Percentiles rank a stretch among this genome's conserved stretches.
These are phyloP conservation scores for Elaeis oleifera DNA, from an alignment of 202 grass and related monocot genomes.

Conservation along the genomic window DNA sequence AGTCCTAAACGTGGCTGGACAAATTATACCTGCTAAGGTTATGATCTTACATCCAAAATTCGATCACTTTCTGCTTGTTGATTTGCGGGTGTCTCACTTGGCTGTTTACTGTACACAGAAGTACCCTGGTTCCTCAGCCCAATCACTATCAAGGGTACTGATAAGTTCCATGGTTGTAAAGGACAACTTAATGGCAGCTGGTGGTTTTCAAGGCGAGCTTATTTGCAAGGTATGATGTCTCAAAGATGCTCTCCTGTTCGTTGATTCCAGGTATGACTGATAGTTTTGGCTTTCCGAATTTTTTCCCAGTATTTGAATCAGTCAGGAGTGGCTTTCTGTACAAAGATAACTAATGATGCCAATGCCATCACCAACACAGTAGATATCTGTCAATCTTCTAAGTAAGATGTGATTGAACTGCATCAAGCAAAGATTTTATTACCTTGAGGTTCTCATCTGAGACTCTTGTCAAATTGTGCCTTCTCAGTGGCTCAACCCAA, in stretches of 20 bases:
- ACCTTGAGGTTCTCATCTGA: too few relatives aligned
- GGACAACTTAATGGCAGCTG: conserved; percentile 49
- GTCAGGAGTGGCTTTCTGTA: conserved; percentile 51
- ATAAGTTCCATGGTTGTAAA: conserved; percentile 54
- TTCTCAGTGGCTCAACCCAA: conserved; percentile 40
- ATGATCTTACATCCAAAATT: background rate
- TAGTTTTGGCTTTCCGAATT: too few relatives aligned
- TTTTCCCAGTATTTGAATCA: conserved; percentile 43
- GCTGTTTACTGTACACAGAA: conserved; percentile 13
- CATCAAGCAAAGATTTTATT: too few relatives aligned
- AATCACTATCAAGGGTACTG: conserved; percentile 45
- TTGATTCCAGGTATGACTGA: too few relatives aligned
- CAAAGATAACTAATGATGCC: conserved; percentile 40
- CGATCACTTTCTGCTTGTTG: background rate
- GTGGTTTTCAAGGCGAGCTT: conserved; percentile 72
- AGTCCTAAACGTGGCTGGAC: conserved; percentile 40
- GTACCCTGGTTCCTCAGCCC: conserved; percentile 21
- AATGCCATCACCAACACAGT: conserved; percentile 75
- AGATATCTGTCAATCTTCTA: conserved; percentile 41
- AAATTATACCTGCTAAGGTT: conserved; percentile 48
- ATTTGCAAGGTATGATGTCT: conserved; percentile 53
- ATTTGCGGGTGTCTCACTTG: too few relatives aligned
- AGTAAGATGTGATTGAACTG: conserved; percentile 24
- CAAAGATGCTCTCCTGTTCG: too few relatives aligned
- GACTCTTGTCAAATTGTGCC: too few relatives aligned